Base-by-base conservation (phyloP, 2,329 filamentous ascomycete species). In the Fusarium illudens region DNA sequence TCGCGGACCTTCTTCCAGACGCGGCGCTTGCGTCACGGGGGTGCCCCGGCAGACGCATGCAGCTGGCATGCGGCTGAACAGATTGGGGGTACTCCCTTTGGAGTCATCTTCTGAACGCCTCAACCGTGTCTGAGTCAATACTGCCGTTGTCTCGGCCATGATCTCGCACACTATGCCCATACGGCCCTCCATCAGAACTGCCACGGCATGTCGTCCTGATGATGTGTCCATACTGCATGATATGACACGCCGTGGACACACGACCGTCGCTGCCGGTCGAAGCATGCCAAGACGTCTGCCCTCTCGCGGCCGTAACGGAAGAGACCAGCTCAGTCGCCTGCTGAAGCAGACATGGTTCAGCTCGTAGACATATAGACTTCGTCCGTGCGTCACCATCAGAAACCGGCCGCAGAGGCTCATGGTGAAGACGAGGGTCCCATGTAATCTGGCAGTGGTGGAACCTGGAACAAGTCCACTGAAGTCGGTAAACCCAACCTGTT, bases 201-300 rank as follows among this genome's bases (percentile, higher is more conserved):
- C 88, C 53, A 90, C 79, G 7, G 86, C 82, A 67, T 86, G 82
- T 42, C 83, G 81, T 9, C 84, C 79, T 3, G 81, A 83, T 5
- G 84, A 88, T 0, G 86, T 87, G 73, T 91, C 87, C 83, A 91
- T 89, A 64, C 86, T 87, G 69, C 87, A 86, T 4, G 84, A 83
- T 6, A 91, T 73, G 3, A 90, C 84, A 44, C 83, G 79, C 15
- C 82, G 79, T 12, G 87, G 87, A 68, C 88, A 90, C 13, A 83
- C 73, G 11, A 91, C 82, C 37, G 79, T 84, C 1, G 86, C 82
- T 15, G 88, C 75, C 2, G 83, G 84, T 3, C 42, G 78, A 65
- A 57, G 86, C 54, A 70, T 71, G 68, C 60, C 78, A 68, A 62
- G 19, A 4, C 67, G 46, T 60, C 68, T 64, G 22, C 66, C 61